Evolutionary conservation across 139 green algal genomes (phyloP).

Genomic region (Chlamydomonas asymmetrica): DNA sequence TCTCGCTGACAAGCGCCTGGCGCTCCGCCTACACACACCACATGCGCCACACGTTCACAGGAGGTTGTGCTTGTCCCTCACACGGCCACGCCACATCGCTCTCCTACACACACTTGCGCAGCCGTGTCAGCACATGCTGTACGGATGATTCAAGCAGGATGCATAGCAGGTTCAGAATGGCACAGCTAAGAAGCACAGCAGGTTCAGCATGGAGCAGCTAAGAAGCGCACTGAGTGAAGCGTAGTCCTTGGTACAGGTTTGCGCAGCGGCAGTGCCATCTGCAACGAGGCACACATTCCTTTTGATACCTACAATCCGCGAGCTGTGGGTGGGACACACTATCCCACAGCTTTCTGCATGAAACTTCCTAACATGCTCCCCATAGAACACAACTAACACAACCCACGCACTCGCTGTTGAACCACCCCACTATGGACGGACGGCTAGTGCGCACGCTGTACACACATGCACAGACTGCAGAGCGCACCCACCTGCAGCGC

Average conservation of each 20-base stretch:
- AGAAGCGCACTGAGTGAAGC: too few species aligned
- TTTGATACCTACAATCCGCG: too few species aligned
- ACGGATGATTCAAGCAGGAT: background rate
- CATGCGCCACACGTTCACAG: background rate
- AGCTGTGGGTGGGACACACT: too few species aligned
- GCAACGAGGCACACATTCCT: too few species aligned
- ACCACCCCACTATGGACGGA: too few species aligned
- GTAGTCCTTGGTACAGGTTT: too few species aligned
- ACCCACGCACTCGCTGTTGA: too few species aligned
- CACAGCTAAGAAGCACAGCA: background rate
- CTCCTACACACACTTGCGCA: background rate
- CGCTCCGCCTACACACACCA: constrained; percentile 22
- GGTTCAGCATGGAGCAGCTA: background rate
- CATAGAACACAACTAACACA: too few species aligned
- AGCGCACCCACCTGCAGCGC: constrained; percentile 24
- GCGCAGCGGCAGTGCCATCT: too few species aligned
- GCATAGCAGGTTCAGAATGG: background rate
- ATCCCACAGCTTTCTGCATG: too few species aligned
- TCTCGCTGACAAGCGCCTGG: constrained; percentile 3
- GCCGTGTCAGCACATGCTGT: background rate
- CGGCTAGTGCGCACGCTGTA: too few species aligned
- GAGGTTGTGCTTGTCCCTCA: background rate
- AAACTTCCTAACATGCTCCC: too few species aligned
- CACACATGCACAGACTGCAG: background rate
- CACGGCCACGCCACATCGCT: background rate